A percentile compares a stretch with the other conserved stretches of the same genome.
phyloP scores from a whole-genome alignment of 2,329 filamentous ascomycete genomes.

The Fusarium oligoseptatum region DNA sequence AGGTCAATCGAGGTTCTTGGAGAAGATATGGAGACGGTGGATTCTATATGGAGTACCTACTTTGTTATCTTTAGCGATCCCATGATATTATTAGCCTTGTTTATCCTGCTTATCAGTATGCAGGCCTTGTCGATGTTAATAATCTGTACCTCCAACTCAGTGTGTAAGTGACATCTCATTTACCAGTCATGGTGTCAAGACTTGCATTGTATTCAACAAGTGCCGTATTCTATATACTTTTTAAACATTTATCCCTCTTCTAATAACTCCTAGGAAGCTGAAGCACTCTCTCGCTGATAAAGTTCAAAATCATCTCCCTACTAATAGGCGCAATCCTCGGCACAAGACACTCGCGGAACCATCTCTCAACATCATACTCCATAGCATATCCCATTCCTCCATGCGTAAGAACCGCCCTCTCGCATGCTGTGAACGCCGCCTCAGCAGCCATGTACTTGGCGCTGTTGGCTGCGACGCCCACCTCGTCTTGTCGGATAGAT shows the following conservation, averaged over 20 bases:
- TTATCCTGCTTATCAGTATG: no score
- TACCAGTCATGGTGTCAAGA: not conserved
- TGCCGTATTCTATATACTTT: not conserved
- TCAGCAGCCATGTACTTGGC: constrained; percentile 79
- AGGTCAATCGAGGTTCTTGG: not conserved
- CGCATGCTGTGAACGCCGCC: constrained; percentile 72
- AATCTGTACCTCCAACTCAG: not conserved
- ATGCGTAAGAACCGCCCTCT: constrained; percentile 69
- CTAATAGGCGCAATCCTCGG: constrained; percentile 75
- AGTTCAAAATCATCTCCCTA: constrained; percentile 83
- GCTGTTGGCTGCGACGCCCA: constrained; percentile 76
- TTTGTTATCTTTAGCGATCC: not conserved
- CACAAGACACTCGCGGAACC: constrained; percentile 74
- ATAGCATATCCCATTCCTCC: constrained; percentile 76
- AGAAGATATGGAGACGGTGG: not conserved
- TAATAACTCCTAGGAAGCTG: constrained; percentile 76
- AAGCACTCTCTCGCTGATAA: constrained; percentile 77
- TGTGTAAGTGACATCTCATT: not conserved
- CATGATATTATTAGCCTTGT: not conserved
- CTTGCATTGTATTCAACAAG: not conserved
- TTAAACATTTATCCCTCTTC: not conserved
- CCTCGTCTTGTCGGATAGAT: constrained; percentile 64
- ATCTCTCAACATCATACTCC: constrained; percentile 76
- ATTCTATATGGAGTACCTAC: not conserved
- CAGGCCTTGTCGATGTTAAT: not conserved